Percentiles rank a stretch among this genome's conserved stretches.
Evolutionary conservation across 495 filamentous ascomycete species (phyloP).

Genomic region (Lichina pygmaea): DNA sequence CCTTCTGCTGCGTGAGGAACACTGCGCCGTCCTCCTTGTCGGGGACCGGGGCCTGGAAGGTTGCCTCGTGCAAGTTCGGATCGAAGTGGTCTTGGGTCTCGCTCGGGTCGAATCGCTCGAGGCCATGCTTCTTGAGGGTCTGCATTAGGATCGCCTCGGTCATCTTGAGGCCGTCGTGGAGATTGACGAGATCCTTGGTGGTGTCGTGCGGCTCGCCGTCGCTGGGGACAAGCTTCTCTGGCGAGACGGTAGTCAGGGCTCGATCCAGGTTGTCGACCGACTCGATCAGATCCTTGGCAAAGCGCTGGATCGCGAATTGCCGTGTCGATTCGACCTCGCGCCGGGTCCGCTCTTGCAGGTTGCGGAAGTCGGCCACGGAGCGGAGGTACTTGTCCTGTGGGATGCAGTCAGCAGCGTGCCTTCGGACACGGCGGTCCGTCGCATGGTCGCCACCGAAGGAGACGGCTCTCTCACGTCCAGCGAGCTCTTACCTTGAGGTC

Average conservation of each 20-base stretch:
- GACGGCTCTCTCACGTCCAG: not conserved
- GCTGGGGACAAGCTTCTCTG: constrained; percentile 29
- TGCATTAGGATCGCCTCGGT: constrained; percentile 69
- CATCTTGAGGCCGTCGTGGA: constrained; percentile 82
- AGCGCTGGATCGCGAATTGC: constrained; percentile 84
- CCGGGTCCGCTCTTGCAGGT: constrained; percentile 81
- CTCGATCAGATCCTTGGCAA: constrained; percentile 83
- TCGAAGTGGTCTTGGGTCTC: constrained; percentile 46
- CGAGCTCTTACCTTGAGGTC: constrained; percentile 50
- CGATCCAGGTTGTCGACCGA: constrained; percentile 91
- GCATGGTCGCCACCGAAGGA: not conserved
- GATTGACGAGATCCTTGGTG: constrained; percentile 38
- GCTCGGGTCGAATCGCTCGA: constrained; percentile 59
- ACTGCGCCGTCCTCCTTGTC: constrained; percentile 75
- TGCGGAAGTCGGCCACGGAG: constrained; percentile 83
- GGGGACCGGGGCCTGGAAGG: constrained; percentile 63
- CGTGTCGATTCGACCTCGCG: constrained; percentile 67
- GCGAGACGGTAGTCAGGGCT: constrained; percentile 52
- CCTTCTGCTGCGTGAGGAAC: constrained; percentile 84
- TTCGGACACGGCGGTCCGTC: not conserved
- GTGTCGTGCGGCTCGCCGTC: constrained; percentile 14
- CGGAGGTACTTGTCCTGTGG: constrained; percentile 79
- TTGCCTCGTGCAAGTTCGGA: constrained; percentile 87
- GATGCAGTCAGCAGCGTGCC: not conserved
- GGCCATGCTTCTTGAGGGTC: constrained; percentile 77